These are phyloP conservation scores for Melampsora americana DNA, from an alignment of 1,284 basidiomycete species.

Conservation along the genomic window DNA sequence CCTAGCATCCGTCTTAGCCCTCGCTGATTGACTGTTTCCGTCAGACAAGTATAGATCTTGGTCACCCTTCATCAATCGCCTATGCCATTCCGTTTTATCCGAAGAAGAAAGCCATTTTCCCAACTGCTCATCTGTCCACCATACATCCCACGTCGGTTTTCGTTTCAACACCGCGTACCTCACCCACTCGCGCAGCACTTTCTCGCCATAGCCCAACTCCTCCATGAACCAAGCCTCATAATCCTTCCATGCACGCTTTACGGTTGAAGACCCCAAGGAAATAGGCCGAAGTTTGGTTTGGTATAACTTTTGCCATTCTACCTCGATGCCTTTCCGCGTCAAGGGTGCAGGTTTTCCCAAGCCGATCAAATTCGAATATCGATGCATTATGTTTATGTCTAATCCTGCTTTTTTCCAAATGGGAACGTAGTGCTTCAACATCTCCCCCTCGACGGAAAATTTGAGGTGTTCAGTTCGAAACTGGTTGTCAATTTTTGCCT, in stretches of 20 bases:
- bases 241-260: neutral
- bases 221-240: neutral
- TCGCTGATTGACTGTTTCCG: neutral
- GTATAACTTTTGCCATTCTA: neutral
- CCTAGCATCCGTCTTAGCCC: neutral
- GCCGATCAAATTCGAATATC: neutral
- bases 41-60: neutral
- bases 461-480: neutral
- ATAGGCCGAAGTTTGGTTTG: neutral
- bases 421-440: neutral
- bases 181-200: neutral
- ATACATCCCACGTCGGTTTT: neutral
- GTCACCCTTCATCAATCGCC: neutral
- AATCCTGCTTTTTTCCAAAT: neutral
- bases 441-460: neutral
- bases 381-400: neutral
- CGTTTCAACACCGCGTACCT: neutral
- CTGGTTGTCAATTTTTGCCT: neutral
- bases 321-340: neutral
- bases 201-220: neutral
- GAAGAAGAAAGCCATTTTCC: neutral
- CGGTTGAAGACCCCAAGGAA: too few species aligned
- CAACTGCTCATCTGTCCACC: conserved; percentile 9
- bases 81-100: neutral
- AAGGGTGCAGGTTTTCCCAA: neutral